Conservation (phyloP, 495 filamentous ascomycete genomes). For the Penicillium maclennaniae region DNA sequence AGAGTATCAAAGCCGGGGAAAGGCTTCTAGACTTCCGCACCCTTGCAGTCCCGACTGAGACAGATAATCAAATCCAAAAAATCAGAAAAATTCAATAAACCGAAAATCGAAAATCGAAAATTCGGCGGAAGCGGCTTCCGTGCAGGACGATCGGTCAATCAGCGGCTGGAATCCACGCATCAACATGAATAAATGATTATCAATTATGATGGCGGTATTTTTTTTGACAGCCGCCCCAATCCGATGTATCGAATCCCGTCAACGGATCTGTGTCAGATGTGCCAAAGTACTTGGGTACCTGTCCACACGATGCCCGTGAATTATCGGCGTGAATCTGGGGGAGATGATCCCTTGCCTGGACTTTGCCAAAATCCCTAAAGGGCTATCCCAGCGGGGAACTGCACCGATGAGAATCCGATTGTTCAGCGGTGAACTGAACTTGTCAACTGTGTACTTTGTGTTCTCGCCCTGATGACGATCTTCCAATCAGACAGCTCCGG, state of each 20-base stretch:
- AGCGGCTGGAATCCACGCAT: constrained; percentile 11
- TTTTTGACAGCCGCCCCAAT: constrained; percentile 18
- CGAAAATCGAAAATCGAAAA: constrained; percentile 3
- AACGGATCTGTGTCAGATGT: constrained; percentile 1
- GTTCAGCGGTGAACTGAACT: background rate
- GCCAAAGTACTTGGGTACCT: background rate
- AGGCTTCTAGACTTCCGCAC: constrained; percentile 32
- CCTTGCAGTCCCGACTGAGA: constrained; percentile 26
- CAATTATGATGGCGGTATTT: background rate
- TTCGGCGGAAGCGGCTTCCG: constrained; percentile 21
- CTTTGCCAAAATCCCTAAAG: constrained; percentile 12
- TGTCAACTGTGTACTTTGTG: background rate
- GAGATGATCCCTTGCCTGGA: constrained; percentile 4
- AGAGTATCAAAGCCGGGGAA: constrained; percentile 27
- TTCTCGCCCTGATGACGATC: constrained; percentile 3
- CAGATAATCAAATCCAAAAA: constrained; percentile 9
- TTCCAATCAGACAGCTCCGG: constrained; percentile 4
- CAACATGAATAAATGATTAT: constrained; percentile 3
- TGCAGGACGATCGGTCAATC: constrained; percentile 19
- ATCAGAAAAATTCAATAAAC: constrained; percentile 6
- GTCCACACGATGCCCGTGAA: no score
- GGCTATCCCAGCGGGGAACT: constrained; percentile 15
- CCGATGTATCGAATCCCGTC: constrained; percentile 9
- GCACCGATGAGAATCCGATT: constrained; percentile 9
- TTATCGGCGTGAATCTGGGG: background rate